Evolutionary conservation across 108 stramenopile genomes (phyloP).

Genomic region (Pseudonitzschia delicatissima): DNA sequence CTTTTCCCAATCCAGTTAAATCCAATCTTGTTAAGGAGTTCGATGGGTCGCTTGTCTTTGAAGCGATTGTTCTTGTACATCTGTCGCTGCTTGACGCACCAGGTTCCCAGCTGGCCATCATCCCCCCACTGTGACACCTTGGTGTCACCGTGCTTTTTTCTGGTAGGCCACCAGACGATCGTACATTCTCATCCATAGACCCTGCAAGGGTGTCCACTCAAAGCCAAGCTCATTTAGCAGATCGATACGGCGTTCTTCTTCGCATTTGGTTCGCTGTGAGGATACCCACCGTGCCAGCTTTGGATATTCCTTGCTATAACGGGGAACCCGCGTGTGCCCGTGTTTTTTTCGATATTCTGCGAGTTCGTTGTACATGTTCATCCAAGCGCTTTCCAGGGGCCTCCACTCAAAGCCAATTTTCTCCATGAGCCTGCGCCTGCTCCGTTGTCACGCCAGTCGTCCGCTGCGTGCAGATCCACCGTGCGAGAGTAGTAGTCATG

Average conservation of each 20-base stretch:
- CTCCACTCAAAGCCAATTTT: too few relatives aligned
- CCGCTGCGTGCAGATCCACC: too few relatives aligned
- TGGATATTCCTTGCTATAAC: not conserved
- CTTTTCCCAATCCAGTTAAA: conserved; percentile 1
- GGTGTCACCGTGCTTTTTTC: not conserved
- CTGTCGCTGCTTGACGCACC: not conserved
- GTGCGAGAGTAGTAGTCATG: too few relatives aligned
- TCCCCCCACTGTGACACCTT: not conserved
- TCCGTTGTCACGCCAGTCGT: too few relatives aligned
- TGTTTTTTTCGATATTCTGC: not conserved
- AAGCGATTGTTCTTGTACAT: not conserved
- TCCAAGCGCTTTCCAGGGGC: too few relatives aligned
- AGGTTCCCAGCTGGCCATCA: not conserved
- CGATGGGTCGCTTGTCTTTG: not conserved
- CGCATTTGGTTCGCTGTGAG: not conserved
- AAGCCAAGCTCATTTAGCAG: conserved; percentile 1
- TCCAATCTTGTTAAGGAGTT: not conserved
- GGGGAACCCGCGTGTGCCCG: not conserved
- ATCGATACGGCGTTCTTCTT: not conserved
- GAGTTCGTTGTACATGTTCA: not conserved
- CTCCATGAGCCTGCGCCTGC: too few relatives aligned
- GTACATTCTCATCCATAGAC: not conserved
- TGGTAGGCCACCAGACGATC: not conserved
- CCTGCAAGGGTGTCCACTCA: not conserved
- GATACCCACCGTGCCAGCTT: conserved; percentile 2